Conservation (phyloP, 371 early-diverging fungal genomes). For the Rhizomucor pusillus region DNA sequence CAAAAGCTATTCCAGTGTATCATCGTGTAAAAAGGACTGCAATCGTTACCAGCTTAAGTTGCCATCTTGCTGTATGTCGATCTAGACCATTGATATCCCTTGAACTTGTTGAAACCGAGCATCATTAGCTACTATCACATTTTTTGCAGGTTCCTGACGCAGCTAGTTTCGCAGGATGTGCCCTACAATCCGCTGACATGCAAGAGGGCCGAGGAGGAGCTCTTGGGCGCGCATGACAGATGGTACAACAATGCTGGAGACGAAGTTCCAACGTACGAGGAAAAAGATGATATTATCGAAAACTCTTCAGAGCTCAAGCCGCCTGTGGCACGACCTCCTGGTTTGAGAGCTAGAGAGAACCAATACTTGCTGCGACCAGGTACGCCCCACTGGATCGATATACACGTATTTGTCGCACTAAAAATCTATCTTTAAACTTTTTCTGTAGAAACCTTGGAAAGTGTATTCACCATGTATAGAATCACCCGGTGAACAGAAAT, state of each 20-base stretch:
- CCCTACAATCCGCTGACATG: conserved; percentile 36
- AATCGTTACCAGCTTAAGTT: no score
- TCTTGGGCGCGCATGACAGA: conserved; percentile 22
- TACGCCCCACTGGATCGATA: conserved; percentile 3
- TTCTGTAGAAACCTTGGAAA: conserved; percentile 72
- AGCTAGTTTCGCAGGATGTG: conserved; percentile 7
- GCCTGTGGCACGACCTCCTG: conserved; percentile 6
- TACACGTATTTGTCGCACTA: not conserved
- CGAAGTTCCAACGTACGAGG: no score
- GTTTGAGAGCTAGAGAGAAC: conserved; percentile 7
- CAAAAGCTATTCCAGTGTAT: no score
- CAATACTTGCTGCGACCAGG: conserved; percentile 27
- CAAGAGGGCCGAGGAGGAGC: conserved; percentile 16
- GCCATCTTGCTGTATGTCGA: no score
- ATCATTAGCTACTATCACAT: no score
- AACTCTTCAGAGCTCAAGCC: no score
- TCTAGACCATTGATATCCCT: no score
- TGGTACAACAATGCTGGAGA: conserved; percentile 22
- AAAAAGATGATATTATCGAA: no score
- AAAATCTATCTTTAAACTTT: not conserved
- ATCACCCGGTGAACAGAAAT: conserved; percentile 72
- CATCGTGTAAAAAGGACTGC: no score
- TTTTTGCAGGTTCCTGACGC: no score
- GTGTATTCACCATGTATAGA: conserved; percentile 70
- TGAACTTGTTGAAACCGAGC: no score